Evolutionary conservation across 2,329 filamentous ascomycete species (phyloP).

Genomic region (Cercospora brassicicola): DNA sequence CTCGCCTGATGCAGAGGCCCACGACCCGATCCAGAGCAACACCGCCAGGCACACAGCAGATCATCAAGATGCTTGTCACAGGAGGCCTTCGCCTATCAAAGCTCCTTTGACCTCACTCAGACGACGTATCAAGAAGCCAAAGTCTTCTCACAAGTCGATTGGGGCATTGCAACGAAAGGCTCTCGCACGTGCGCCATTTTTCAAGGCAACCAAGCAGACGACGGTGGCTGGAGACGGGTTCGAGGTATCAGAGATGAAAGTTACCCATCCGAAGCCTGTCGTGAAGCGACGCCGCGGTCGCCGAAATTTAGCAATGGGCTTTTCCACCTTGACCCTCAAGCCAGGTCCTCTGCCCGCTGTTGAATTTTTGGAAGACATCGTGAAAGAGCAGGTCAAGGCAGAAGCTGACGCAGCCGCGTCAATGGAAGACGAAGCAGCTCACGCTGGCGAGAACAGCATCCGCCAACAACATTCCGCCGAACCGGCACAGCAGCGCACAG

Average conservation of each 20-base stretch:
- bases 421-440: not conserved
- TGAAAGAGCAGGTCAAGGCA: not conserved
- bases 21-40: constrained; percentile 26
- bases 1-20: constrained; percentile 1
- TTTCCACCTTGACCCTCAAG: constrained; percentile 25
- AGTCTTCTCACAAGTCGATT: constrained; percentile 26
- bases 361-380: constrained; percentile 19
- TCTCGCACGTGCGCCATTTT: constrained; percentile 12
- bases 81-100: constrained; percentile 5
- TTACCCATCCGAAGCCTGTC: not conserved
- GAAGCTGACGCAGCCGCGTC: not conserved
- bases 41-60: constrained; percentile 1
- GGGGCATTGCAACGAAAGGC: constrained; percentile 20
- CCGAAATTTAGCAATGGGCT: constrained; percentile 13
- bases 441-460: not conserved
- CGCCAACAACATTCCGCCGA: not conserved
- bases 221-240: constrained; percentile 28
- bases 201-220: not conserved
- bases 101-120: constrained; percentile 27
- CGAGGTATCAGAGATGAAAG: constrained; percentile 23
- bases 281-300: not conserved
- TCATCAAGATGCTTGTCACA: not conserved
- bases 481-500: constrained; percentile 7
- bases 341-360: constrained; percentile 34
- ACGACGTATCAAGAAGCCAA: constrained; percentile 27